Percentiles rank a stretch among this genome's conserved stretches.
Conservation (phyloP, 2,329 filamentous ascomycete species). For the Aspergillus jensenii region DNA sequence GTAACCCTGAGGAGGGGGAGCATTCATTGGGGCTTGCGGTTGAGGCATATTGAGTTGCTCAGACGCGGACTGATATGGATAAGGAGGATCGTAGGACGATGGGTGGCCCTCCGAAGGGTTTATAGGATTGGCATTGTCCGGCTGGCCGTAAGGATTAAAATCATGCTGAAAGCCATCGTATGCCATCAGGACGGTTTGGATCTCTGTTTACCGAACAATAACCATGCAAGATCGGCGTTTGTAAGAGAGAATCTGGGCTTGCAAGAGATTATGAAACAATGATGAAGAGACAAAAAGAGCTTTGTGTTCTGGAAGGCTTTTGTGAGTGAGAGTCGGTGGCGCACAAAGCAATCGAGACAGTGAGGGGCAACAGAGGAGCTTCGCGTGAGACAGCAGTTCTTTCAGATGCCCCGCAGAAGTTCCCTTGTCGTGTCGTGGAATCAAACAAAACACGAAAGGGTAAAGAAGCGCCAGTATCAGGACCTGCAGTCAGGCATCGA, state of each 20-base stretch:
- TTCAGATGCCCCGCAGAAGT: neutral
- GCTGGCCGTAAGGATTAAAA: conserved; percentile 29
- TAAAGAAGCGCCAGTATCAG: conserved; percentile 1
- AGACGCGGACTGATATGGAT: conserved; percentile 32
- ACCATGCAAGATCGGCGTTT: neutral
- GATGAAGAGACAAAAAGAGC: neutral
- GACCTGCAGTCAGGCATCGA: conserved; percentile 1
- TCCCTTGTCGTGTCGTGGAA: neutral
- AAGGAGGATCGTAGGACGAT: conserved; percentile 30
- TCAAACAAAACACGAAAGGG: neutral
- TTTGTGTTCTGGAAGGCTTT: conserved; percentile 5
- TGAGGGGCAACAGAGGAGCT: conserved; percentile 6
- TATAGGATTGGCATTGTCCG: conserved; percentile 24
- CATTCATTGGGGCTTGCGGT: conserved; percentile 28
- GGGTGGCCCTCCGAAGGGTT: conserved; percentile 23
- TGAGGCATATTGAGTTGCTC: conserved; percentile 38
- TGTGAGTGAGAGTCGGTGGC: conserved; percentile 1
- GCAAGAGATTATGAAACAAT: conserved; percentile 1
- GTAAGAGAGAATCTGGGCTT: neutral
- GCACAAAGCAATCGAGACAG: neutral
- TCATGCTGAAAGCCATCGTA: conserved; percentile 43
- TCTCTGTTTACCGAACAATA: conserved; percentile 3
- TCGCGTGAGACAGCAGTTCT: conserved; percentile 1
- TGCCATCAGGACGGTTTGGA: conserved; percentile 32
- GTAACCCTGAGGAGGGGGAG: conserved; percentile 18